These are phyloP conservation scores for Paulownia fortunei DNA, from an alignment of 257 asterid genomes.

Conservation along the genomic window DNA sequence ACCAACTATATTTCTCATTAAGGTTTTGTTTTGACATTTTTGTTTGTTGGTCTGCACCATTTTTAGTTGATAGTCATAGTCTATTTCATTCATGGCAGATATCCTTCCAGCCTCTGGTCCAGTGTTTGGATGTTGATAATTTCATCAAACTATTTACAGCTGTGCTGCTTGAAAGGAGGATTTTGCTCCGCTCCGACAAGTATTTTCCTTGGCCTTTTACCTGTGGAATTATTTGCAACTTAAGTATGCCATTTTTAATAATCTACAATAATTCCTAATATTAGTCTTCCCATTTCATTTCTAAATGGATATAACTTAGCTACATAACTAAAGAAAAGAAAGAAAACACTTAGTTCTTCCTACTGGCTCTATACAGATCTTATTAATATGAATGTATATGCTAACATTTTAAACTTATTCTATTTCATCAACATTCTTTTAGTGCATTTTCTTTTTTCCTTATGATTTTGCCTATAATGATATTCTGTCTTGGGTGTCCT, in stretches of 20 bases:
- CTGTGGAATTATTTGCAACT: slow-evolving; percentile 18
- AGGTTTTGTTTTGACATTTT: slow-evolving; percentile 19
- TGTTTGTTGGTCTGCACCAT: slow-evolving; percentile 14
- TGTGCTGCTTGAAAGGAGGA: slow-evolving; percentile 93
- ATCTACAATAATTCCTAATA: background rate
- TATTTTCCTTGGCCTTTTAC: slow-evolving; percentile 41
- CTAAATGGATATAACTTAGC: slow-evolving; percentile 2
- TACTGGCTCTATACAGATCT: background rate
- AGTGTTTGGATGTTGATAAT: slow-evolving; percentile 97
- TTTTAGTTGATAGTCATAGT: slow-evolving; percentile 29
- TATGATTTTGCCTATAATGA: background rate
- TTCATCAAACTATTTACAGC: slow-evolving; percentile 88
- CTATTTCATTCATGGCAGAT: slow-evolving; percentile 60
- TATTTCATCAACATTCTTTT: background rate
- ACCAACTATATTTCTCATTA: slow-evolving; percentile 6
- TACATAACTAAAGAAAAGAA: background rate
- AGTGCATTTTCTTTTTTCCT: background rate
- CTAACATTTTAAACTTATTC: background rate
- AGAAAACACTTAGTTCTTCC: background rate
- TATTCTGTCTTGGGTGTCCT: background rate
- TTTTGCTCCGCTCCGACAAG: slow-evolving; percentile 95
- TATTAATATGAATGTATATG: background rate
- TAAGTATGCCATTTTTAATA: background rate
- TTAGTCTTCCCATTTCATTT: slow-evolving; percentile 6
- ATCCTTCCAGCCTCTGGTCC: slow-evolving; percentile 97